Conservation (phyloP, 148 eudicot species). For the Camellia lanceoleosa region DNA sequence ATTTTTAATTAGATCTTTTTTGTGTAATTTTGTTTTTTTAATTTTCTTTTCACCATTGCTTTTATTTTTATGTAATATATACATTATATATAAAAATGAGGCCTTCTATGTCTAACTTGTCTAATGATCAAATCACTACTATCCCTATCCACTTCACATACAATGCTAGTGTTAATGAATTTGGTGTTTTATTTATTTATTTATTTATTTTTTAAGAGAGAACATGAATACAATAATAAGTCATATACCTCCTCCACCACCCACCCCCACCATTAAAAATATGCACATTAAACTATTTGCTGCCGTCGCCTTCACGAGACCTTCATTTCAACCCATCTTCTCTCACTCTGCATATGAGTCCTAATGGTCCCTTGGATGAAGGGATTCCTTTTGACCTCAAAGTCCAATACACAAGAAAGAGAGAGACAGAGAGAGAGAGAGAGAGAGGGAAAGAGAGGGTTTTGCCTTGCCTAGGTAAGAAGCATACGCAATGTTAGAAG, state of each 20-base stretch:
- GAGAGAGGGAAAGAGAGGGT: not conserved
- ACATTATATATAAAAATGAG: too few species aligned
- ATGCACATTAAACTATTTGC: constrained; percentile 20
- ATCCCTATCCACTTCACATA: too few species aligned
- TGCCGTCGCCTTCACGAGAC: constrained; percentile 79
- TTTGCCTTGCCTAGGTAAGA: constrained; percentile 5
- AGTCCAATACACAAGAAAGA: too few species aligned
- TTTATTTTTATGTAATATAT: too few species aligned
- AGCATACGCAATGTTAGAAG: constrained; percentile 23
- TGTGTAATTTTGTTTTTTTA: too few species aligned
- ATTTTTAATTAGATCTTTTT: too few species aligned
- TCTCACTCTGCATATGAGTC: constrained; percentile 1
- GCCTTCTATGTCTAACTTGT: too few species aligned
- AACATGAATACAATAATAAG: constrained; percentile 3
- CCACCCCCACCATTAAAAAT: not conserved
- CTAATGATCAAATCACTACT: too few species aligned
- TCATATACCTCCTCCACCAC: not conserved
- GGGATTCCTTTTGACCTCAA: constrained; percentile 24
- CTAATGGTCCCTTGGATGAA: constrained; percentile 21
- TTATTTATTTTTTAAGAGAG: too few species aligned
- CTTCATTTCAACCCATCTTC: constrained; percentile 29
- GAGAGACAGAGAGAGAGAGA: not conserved
- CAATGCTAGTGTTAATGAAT: too few species aligned
- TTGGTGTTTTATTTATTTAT: too few species aligned
- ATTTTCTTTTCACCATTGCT: too few species aligned